Percentiles rank a stretch among this genome's conserved stretches.
These are phyloP conservation scores for Termitomyces sp. DNA, from an alignment of 768 basidiomycete species.

Conservation along the genomic window DNA sequence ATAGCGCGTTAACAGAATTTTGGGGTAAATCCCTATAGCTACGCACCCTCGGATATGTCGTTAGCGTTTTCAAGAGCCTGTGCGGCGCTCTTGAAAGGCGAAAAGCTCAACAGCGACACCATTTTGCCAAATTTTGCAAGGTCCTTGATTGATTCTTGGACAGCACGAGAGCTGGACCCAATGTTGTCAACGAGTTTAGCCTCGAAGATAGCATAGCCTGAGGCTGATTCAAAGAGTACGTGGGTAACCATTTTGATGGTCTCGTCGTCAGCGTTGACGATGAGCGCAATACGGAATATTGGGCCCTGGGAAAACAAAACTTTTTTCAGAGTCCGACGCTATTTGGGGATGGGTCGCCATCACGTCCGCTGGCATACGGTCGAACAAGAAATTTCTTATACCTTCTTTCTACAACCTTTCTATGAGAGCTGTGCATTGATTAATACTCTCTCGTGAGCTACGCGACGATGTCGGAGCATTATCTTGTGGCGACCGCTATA, in stretches of 20 bases:
- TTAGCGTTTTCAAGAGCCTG: constrained; percentile 95
- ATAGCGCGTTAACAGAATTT: constrained; percentile 1
- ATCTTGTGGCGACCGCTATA: not conserved
- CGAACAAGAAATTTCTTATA: not conserved
- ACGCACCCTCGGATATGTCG: constrained; percentile 90
- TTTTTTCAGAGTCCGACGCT: constrained; percentile 24
- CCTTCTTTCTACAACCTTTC: too few relatives aligned
- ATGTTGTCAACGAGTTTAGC: constrained; percentile 85
- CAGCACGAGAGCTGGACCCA: constrained; percentile 69
- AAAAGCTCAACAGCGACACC: constrained; percentile 87
- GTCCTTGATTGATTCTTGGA: constrained; percentile 86
- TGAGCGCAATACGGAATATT: constrained; percentile 13
- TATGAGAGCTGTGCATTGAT: not conserved
- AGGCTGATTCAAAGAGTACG: constrained; percentile 89
- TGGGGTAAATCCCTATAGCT: not conserved
- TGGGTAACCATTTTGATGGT: constrained; percentile 63
- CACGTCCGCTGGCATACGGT: not conserved
- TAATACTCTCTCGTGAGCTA: too few relatives aligned
- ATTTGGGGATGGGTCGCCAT: constrained; percentile 6
- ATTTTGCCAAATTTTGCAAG: constrained; percentile 88
- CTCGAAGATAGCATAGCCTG: constrained; percentile 92
- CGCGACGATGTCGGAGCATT: constrained; percentile 2
- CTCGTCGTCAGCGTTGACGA: constrained; percentile 31
- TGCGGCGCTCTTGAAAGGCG: constrained; percentile 90
- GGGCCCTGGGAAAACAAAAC: constrained; percentile 18